A percentile compares a stretch with the other conserved stretches of the same genome.
Evolutionary conservation across 208 protist species (phyloP).

Genomic region (Porcisia hertigi): DNA sequence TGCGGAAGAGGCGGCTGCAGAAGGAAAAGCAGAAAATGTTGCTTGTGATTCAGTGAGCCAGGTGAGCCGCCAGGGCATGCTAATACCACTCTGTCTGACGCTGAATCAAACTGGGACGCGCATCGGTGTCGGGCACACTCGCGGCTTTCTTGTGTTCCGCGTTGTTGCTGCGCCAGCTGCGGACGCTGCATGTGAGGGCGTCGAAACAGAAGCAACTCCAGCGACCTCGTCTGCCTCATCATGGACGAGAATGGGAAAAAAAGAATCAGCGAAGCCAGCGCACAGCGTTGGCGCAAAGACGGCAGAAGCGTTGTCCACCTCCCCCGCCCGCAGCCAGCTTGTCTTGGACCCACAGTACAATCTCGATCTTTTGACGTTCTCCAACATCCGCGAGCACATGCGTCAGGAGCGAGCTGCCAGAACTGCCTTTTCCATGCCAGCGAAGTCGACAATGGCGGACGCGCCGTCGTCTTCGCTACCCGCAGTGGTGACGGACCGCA

Average conservation of each 20-base stretch:
- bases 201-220: not conserved
- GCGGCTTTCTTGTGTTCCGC: slow-evolving; percentile 71
- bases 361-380: slow-evolving; percentile 32
- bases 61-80: not conserved
- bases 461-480: not conserved
- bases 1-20: not conserved
- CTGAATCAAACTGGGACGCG: slow-evolving; percentile 67
- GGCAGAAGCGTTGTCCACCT: not conserved
- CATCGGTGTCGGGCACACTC: slow-evolving; percentile 68
- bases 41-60: not conserved
- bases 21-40: not conserved
- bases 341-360: slow-evolving; percentile 46
- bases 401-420: not conserved
- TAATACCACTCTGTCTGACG: slow-evolving; percentile 52
- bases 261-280: not conserved
- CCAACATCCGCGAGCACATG: slow-evolving; percentile 27
- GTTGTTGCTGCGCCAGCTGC: slow-evolving; percentile 17
- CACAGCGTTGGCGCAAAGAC: not conserved
- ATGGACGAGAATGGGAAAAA: not conserved
- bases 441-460: not conserved
- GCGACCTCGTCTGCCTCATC: not conserved
- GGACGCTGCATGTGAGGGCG: not conserved
- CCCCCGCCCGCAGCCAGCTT: slow-evolving; percentile 28
- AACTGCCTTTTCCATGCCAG: not conserved
- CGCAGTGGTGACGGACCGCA: not conserved